phyloP scores from a whole-genome alignment of 805 yeast genomes.

The Hanseniaspora vineae region DNA sequence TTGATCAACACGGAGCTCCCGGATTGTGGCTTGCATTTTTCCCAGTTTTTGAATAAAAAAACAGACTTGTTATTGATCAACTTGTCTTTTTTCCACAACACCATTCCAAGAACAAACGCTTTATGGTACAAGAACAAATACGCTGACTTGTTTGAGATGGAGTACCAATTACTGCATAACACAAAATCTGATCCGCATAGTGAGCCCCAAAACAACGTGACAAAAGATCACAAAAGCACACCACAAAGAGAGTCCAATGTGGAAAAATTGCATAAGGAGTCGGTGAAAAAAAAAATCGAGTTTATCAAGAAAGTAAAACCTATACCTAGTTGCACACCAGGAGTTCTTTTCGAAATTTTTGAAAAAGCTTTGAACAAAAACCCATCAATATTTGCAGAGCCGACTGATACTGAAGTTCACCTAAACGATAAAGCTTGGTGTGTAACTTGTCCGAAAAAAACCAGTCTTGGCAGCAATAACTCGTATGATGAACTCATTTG shows the following conservation, averaged over 20 bases:
- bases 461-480: background rate
- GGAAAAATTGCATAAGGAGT: slow-evolving; percentile 10
- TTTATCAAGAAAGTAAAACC: slow-evolving; percentile 18
- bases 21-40: slow-evolving; percentile 16
- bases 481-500: background rate
- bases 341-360: slow-evolving; percentile 17
- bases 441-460: slow-evolving; percentile 16
- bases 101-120: slow-evolving; percentile 15
- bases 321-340: slow-evolving; percentile 23
- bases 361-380: slow-evolving; percentile 4
- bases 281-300: slow-evolving; percentile 22
- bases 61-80: slow-evolving; percentile 20
- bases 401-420: slow-evolving; percentile 2
- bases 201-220: no score
- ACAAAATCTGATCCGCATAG: background rate
- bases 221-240: no score
- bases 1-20: slow-evolving; percentile 30
- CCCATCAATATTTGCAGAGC: background rate
- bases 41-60: slow-evolving; percentile 16
- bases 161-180: slow-evolving; percentile 6
- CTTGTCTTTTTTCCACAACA: slow-evolving; percentile 14
- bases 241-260: background rate
- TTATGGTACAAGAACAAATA: slow-evolving; percentile 19
- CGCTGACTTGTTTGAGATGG: slow-evolving; percentile 14
- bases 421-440: slow-evolving; percentile 23